Conservation (phyloP, 805 yeast genomes). For the Suhomyces canberraensis region DNA sequence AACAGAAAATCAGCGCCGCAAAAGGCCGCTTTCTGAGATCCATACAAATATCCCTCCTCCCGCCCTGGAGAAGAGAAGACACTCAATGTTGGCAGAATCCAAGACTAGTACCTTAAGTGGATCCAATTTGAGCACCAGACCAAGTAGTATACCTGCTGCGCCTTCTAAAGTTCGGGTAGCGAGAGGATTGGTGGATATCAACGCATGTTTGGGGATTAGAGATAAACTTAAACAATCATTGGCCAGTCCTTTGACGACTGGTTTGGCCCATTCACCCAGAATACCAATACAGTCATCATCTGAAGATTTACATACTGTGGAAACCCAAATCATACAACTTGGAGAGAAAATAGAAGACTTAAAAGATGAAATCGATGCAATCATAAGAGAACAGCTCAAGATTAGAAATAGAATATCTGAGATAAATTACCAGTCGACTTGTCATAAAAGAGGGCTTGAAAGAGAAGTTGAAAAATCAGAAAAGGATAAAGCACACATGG, state of each 20-base stretch:
- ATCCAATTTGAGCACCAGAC: background rate
- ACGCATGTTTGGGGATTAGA: slow-evolving; percentile 6
- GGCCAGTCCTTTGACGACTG: background rate
- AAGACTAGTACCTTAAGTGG: background rate
- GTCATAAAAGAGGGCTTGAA: slow-evolving; percentile 6
- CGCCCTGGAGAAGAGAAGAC: background rate
- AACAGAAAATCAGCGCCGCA: no score
- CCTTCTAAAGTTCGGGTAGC: slow-evolving; percentile 1
- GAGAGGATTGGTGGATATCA: slow-evolving; percentile 3
- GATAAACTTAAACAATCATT: slow-evolving; percentile 4
- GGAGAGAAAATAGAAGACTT: slow-evolving; percentile 11
- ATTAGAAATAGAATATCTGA: slow-evolving; percentile 4
- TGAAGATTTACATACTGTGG: slow-evolving; percentile 4
- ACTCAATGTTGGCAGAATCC: background rate
- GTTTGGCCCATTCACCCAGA: background rate
- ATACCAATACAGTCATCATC: background rate
- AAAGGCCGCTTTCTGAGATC: slow-evolving; percentile 3
- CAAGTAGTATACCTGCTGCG: slow-evolving; percentile 4
- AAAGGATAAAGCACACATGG: slow-evolving; percentile 26
- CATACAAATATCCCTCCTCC: background rate
- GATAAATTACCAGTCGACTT: slow-evolving; percentile 2
- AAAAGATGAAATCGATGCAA: slow-evolving; percentile 11
- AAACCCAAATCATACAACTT: slow-evolving; percentile 7
- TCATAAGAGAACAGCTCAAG: slow-evolving; percentile 9
- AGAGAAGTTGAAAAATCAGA: slow-evolving; percentile 6